Evolutionary conservation across 495 filamentous ascomycete genomes (phyloP), one percentile per base, ranked within the genome.

Genomic region (Neurospora pannonica): DNA sequence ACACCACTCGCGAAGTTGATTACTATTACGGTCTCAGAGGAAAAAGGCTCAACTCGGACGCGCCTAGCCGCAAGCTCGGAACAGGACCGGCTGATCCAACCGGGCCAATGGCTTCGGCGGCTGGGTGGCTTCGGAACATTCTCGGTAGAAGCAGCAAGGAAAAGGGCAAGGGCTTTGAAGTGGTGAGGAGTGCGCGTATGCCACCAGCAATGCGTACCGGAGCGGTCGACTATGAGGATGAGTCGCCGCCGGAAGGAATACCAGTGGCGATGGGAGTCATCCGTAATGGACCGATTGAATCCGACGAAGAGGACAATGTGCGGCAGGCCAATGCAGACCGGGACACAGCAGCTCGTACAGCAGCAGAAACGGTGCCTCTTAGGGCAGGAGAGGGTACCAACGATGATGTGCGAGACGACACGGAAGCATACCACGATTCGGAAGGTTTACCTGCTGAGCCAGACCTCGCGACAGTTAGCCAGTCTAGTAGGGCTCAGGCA

Each of bases 31-130:
- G 94, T 17, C 91, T 97, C 34, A 90, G 93, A 19, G 96, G 96
- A 0, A 92, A 93, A n/a, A 94, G 95, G 11, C 86, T 98, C 7
- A 89, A 89, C 75, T 94, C 93, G 0, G 91, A 92, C 70, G 89
- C 87, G 17, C 93, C 92, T 4, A 92, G 92, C 38, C 87, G 96
- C 42, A 94, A 92, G 79, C 84, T 97, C 71, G 93, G 94, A 77
- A 99, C 96, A 4, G 97, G 96, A 0, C 96, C 96, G 2, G 94
- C 95, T 21, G 97, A 99, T 83, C 96, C 96, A 7, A 97, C 95
- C 40, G 91, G 94, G 0, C 94, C 95, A 3, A 92, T 96, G 15
- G 91, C 93, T 5, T 93, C 92, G 10, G 95, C 96, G 2, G 91
- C 93, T 4, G 93, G 94, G 1, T 99, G 95, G 92, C 88, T 99